Evolutionary conservation across 352 stramenopile genomes (phyloP), one percentile per base, ranked within the genome.

Genomic region (Phytophthora palmivora): DNA sequence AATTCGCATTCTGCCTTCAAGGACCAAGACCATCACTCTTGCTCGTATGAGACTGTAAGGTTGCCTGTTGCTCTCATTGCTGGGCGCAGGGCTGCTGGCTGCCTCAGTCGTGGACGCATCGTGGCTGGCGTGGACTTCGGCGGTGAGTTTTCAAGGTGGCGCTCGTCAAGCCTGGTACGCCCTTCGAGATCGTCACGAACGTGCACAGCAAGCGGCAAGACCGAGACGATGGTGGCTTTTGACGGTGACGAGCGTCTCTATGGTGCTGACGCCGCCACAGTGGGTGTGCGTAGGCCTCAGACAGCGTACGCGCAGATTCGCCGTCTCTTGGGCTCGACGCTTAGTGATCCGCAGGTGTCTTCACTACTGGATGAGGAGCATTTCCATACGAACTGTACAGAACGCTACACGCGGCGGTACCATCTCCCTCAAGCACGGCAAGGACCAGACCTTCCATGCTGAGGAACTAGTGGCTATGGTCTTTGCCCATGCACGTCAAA

Each of bases 121-220:
- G 78, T 92, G 39, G 79, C 82, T 0, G 96, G 96, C 55, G 90
- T 99, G 30, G 97, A 99, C 81, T 92, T 99, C 63, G 97, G 96
- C 62, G 96, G 88, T 56, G 87, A 99, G 61, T 92, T 88, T 92
- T 92, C 71, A 92, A 92, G 69, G 73, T 92, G 32, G 83, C 83
- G 51, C 81, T 92, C 11, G 83, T 92, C n/a, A 92, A 98, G 74
- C 94, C 95, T 45, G 96, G 97, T 45, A 96, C 90, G 53, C 95
- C 96, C 6, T 90, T 99, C 54, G 94, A 98, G 76, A 99, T 99
- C 80, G 96, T 99, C 3, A 99, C 96, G 19, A 99, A 99, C 74
- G 78, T 98, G 45, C 93, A 98, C 69, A 98, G 93, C 59, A 99
- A 99, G 81, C 92, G 97, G n/a, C 47, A 99, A 99, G 79, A 99